These are phyloP conservation scores for Castanopsis chinensis DNA, from an alignment of 306 rosid species.

Conservation along the genomic window DNA sequence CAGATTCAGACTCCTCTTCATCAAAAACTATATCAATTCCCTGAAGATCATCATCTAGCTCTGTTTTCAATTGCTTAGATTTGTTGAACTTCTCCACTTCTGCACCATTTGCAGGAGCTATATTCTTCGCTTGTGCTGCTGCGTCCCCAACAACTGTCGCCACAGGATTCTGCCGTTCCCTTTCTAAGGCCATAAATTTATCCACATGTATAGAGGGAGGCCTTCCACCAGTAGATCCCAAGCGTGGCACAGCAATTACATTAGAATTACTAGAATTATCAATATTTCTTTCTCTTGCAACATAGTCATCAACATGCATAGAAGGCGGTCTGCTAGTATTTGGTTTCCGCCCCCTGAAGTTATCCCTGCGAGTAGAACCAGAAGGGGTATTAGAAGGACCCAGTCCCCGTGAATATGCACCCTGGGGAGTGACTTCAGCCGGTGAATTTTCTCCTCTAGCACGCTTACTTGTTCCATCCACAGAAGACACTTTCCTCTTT, in stretches of 20 bases:
- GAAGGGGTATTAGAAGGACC: conserved; percentile 60
- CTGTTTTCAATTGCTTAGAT: conserved; percentile 78
- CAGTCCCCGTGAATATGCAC: conserved; percentile 63
- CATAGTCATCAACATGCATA: conserved; percentile 98
- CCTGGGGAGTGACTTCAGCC: conserved; percentile 57
- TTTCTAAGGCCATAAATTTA: conserved; percentile 96
- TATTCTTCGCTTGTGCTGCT: conserved; percentile 52
- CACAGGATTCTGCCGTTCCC: conserved; percentile 91
- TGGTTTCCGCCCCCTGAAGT: conserved; percentile 96
- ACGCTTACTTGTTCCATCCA: conserved; percentile 76
- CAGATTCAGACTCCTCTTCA: conserved; percentile 88
- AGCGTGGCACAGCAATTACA: conserved; percentile 75
- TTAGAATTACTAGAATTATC: conserved; percentile 70
- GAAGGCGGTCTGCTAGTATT: conserved; percentile 99
- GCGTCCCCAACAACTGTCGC: conserved; percentile 73
- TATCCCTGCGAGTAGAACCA: conserved; percentile 91
- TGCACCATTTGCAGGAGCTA: conserved; percentile 46
- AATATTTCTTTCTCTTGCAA: conserved; percentile 91
- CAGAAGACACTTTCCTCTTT: conserved; percentile 62
- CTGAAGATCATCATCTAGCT: conserved; percentile 91
- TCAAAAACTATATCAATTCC: conserved; percentile 97
- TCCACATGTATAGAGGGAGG: conserved; percentile 99
- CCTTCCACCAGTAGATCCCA: conserved; percentile 93
- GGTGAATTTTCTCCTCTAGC: conserved; percentile 78
- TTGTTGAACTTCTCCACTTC: conserved; percentile 68